These are phyloP conservation scores for Thermochaetoides thermophila DNA, from an alignment of 495 filamentous ascomycete species.

Conservation along the genomic window DNA sequence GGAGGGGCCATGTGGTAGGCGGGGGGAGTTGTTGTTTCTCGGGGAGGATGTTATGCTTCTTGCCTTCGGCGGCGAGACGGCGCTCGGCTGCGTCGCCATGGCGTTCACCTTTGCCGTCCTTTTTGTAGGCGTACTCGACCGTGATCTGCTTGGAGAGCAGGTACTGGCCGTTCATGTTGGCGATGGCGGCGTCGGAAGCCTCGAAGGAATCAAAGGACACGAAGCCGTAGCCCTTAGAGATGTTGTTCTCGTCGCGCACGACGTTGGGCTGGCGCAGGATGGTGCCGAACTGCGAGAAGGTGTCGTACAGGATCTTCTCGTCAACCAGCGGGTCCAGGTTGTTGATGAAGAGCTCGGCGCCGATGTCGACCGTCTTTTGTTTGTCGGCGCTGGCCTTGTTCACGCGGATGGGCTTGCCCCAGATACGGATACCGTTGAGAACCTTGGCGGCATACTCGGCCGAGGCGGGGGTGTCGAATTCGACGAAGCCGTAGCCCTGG, in stretches of 20 bases:
- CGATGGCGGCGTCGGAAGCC: conserved; percentile 79
- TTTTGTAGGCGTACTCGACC: conserved; percentile 98
- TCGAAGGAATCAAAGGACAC: conserved; percentile 91
- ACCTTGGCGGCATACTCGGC: conserved; percentile 94
- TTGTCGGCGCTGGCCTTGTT: conserved; percentile 90
- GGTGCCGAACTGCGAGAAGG: conserved; percentile 85
- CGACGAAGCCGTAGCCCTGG: conserved; percentile 97
- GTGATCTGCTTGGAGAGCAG: conserved; percentile 91
- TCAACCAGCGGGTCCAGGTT: conserved; percentile 91
- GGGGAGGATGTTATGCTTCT: conserved; percentile 80
- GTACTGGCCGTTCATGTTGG: conserved; percentile 92
- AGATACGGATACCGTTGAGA: conserved; percentile 89
- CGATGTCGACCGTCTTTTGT: conserved; percentile 89
- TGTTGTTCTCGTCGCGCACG: conserved; percentile 77
- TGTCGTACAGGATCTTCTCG: conserved; percentile 94
- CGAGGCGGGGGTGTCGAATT: conserved; percentile 90
- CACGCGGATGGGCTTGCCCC: conserved; percentile 88
- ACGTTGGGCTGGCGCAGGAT: conserved; percentile 80
- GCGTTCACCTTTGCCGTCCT: conserved; percentile 92
- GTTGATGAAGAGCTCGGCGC: conserved; percentile 92
- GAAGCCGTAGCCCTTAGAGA: conserved; percentile 94
- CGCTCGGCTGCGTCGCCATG: conserved; percentile 92
- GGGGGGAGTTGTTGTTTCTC: conserved; percentile 48
- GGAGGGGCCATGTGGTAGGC: conserved; percentile 31
- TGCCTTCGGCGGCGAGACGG: conserved; percentile 80